These are phyloP conservation scores for sorghum (Sorghum bicolor) DNA, from an alignment of 176 grass and related monocot genomes.

Conservation along the genomic window Sorghum_bicolor_NCBIv3 NC_012879.2:1851001-1851500, in stretches of 20 bases:
- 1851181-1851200: neutral
- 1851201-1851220: neutral
- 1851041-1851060: neutral
- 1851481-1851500: too few species aligned
- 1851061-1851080: neutral
- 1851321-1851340: neutral
- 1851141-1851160: neutral
- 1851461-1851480: too few species aligned
- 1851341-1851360: neutral
- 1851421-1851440: neutral
- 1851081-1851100: neutral
- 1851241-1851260: neutral
- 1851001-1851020: neutral
- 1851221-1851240: neutral
- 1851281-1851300: too few species aligned
- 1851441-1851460: neutral
- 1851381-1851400: neutral
- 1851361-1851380: neutral
- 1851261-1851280: neutral
- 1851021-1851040: neutral
- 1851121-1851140: neutral
- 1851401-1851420: neutral
- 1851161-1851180: neutral
- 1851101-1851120: neutral
- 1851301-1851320: neutral